A percentile compares a stretch with the other conserved stretches of the same genome.
Evolutionary conservation across 108 stramenopile species (phyloP).

Genomic region (Nitzschia palea): DNA sequence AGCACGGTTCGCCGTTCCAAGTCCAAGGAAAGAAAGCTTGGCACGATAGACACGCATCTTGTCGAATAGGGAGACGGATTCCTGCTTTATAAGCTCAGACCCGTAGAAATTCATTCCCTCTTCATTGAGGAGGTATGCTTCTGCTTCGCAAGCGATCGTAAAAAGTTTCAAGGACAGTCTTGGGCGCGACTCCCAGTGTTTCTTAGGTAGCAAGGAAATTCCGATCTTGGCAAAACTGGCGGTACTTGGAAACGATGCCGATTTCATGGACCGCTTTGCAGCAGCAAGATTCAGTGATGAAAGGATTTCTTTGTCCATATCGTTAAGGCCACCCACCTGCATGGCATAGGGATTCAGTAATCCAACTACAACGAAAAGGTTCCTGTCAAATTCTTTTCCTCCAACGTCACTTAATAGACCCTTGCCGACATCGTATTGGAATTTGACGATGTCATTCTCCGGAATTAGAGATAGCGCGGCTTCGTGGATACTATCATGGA

Average conservation of each 20-base stretch:
- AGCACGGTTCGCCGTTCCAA: neutral
- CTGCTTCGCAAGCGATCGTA: neutral
- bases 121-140: neutral
- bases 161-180: neutral
- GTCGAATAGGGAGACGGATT: neutral
- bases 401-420: slow-evolving; percentile 16
- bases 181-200: neutral
- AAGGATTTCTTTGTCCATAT: neutral
- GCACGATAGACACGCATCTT: slow-evolving; percentile 1
- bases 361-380: neutral
- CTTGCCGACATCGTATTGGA: slow-evolving; percentile 41
- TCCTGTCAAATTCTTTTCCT: neutral
- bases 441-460: slow-evolving; percentile 8
- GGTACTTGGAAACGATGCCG: slow-evolving; percentile 1
- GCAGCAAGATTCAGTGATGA: neutral
- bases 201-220: neutral
- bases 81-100: neutral
- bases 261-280: neutral
- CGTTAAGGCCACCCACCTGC: neutral
- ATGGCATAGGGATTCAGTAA: neutral
- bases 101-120: neutral
- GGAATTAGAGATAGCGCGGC: slow-evolving; percentile 35
- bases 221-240: neutral
- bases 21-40: neutral
- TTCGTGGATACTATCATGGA: slow-evolving; percentile 42